Evolutionary conservation across 2,329 filamentous ascomycete species (phyloP).

Genomic region (Ceratocystis variospora): DNA sequence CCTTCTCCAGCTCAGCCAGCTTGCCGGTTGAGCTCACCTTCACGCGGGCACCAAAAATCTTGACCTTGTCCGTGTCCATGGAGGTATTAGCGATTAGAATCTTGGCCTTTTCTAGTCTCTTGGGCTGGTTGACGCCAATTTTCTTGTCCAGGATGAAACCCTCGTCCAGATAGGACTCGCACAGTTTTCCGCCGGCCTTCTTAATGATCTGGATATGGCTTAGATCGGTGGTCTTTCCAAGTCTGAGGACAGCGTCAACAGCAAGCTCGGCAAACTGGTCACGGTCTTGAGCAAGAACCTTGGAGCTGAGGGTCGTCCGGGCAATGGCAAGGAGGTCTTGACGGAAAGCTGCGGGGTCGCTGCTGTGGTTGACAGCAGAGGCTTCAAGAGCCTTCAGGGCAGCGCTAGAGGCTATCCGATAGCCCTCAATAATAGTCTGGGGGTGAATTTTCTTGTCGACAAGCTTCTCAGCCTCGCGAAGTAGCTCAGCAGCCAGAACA

Average conservation of each 20-base stretch:
- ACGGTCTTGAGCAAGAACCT: slow-evolving; percentile 87
- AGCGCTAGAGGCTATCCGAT: slow-evolving; percentile 87
- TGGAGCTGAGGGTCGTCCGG: slow-evolving; percentile 89
- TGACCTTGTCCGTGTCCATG: slow-evolving; percentile 99
- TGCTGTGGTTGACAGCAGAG: slow-evolving; percentile 79
- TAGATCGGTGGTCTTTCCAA: slow-evolving; percentile 82
- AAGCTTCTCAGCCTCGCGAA: slow-evolving; percentile 92
- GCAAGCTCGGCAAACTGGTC: slow-evolving; percentile 83
- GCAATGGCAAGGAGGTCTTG: slow-evolving; percentile 84
- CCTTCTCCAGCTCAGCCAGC: slow-evolving; percentile 95
- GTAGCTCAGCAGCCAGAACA: slow-evolving; percentile 83
- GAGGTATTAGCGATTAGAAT: slow-evolving; percentile 95
- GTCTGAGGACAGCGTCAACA: slow-evolving; percentile 76
- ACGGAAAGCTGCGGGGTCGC: slow-evolving; percentile 68
- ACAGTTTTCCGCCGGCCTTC: slow-evolving; percentile 94
- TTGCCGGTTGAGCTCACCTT: slow-evolving; percentile 95
- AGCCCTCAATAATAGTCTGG: slow-evolving; percentile 98
- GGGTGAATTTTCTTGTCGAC: slow-evolving; percentile 98
- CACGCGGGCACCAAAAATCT: slow-evolving; percentile 94
- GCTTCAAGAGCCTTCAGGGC: slow-evolving; percentile 73
- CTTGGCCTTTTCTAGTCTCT: slow-evolving; percentile 93
- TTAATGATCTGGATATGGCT: slow-evolving; percentile 99
- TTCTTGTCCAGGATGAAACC: slow-evolving; percentile 99
- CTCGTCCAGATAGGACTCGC: slow-evolving; percentile 93
- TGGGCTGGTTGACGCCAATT: slow-evolving; percentile 97